Base-by-base conservation (phyloP, 257 asterid genomes). In the Jaltomata sinuosa region DNA sequence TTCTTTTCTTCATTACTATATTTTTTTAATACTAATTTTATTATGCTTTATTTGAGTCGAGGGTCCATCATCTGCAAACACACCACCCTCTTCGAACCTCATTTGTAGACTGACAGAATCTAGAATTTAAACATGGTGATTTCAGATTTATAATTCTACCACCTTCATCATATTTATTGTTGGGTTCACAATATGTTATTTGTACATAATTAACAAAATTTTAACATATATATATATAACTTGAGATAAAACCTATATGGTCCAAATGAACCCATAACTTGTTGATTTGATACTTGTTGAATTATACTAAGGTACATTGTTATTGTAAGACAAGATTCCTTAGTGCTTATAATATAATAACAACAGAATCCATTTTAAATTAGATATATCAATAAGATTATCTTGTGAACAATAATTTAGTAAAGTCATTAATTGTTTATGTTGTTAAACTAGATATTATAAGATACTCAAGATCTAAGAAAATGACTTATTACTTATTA, bases 81-180 rank as follows among this genome's bases (percentile, higher is more conserved):
- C 3, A 16, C 5, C 3, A 52, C 0, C 3, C 22, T 5, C 3
- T 1, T 8, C 1, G 6, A 0, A 52, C n/a, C 3, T 1, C 2
- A 52, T 1, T 16, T 52, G 1, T 16, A 16, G 3, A 6, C 57
- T 15, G 16, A 52, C 0, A 5, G 9, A 12, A 52, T 16, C 2
- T 18, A 2, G 2, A 0, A 52, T 52, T 52, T 52, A 6, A 5
- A 52, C 1, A 52, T 14, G 12, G 4, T 49, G 19, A 49, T 6
- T 15, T 7, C 0, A 16, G 0, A 16, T 16, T 0, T 52, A 1
- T 52, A 52, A 52, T 16, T 16, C n/a, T 16, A 52, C 8, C 57
- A 52, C 2, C n/a, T 18, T 52, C n/a, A 52, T 52, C n/a, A 16
- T 55, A 55, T n/a, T 55, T 55, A 55, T n/a, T 55, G 3, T n/a